Conservation (phyloP, 768 basidiomycete genomes). For the Cyclocybe cylindracea region DNA sequence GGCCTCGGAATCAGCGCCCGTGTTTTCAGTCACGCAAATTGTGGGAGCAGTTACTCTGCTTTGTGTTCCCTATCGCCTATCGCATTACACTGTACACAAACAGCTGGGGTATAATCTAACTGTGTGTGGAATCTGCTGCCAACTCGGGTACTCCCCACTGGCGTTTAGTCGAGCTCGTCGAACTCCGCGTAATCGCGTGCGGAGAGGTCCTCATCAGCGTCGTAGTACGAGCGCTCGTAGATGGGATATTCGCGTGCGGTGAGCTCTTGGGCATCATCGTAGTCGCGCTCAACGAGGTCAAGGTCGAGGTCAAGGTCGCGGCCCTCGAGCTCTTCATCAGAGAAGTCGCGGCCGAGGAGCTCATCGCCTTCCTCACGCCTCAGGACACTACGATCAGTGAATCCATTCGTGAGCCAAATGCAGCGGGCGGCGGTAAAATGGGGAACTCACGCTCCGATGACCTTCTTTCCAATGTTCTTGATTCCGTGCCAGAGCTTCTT, state of each 20-base stretch:
- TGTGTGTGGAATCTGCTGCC: too few relatives aligned
- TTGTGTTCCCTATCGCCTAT: too few relatives aligned
- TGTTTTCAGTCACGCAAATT: too few relatives aligned
- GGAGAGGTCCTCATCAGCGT: neutral
- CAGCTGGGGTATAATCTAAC: too few relatives aligned
- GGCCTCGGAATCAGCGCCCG: too few relatives aligned
- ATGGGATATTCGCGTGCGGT: neutral
- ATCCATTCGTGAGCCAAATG: neutral
- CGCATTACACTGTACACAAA: too few relatives aligned
- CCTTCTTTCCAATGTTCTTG: neutral
- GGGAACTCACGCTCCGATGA: neutral
- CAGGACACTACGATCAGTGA: neutral
- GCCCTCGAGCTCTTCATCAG: too few relatives aligned
- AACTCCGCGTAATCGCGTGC: neutral
- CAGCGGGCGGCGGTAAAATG: neutral
- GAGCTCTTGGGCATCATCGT: neutral
- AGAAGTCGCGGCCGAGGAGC: too few relatives aligned
- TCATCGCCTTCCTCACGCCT: too few relatives aligned
- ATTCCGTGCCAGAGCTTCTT: too few relatives aligned
- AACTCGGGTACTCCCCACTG: too few relatives aligned
- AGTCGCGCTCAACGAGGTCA: neutral
- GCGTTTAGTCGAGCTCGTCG: neutral
- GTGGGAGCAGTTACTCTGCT: too few relatives aligned
- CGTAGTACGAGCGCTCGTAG: neutral
- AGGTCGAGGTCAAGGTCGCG: neutral